A percentile compares a stretch with the other conserved stretches of the same genome.
phyloP scores from a whole-genome alignment of 164 flowering plant species.

The Aristolochia contorta region DNA sequence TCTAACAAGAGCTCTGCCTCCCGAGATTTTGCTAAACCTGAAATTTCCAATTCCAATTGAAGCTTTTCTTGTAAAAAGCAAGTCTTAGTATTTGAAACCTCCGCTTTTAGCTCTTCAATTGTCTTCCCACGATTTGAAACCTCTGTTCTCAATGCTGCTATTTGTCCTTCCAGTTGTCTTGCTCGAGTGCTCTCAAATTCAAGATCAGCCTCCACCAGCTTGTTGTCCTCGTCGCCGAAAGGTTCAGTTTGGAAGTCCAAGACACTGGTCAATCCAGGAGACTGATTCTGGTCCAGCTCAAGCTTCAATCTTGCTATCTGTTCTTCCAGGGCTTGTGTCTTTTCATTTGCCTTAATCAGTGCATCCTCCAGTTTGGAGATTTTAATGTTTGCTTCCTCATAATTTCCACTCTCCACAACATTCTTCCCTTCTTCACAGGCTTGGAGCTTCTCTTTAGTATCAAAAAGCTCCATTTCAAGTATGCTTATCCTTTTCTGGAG shows the following conservation, averaged over 20 bases:
- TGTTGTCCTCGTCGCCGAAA: not conserved
- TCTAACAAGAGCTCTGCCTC: constrained; percentile 21
- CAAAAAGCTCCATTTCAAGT: constrained; percentile 52
- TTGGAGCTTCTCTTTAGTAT: constrained; percentile 39
- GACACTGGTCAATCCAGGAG: constrained; percentile 6
- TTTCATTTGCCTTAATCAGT: constrained; percentile 30
- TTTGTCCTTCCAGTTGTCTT: constrained; percentile 14
- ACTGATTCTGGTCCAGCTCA: constrained; percentile 29
- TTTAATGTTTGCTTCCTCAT: constrained; percentile 20
- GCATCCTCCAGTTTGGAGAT: constrained; percentile 42
- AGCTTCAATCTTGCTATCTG: constrained; percentile 36
- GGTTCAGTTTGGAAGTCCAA: not conserved
- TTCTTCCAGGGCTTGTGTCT: constrained; percentile 31
- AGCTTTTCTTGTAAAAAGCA: constrained; percentile 37
- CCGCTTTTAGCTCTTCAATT: constrained; percentile 37
- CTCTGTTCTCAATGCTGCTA: constrained; percentile 14
- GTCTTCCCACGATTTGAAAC: constrained; percentile 38
- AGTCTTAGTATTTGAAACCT: constrained; percentile 36
- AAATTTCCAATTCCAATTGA: constrained; percentile 32
- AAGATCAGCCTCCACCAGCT: constrained; percentile 4
- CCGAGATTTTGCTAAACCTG: constrained; percentile 21
- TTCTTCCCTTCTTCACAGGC: constrained; percentile 28
- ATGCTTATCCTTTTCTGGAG: constrained; percentile 32
- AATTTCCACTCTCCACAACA: constrained; percentile 17
- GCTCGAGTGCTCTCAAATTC: constrained; percentile 8